Evolutionary conservation across 768 basidiomycete species (phyloP).

Genomic region (Rhodotorula babjevae): DNA sequence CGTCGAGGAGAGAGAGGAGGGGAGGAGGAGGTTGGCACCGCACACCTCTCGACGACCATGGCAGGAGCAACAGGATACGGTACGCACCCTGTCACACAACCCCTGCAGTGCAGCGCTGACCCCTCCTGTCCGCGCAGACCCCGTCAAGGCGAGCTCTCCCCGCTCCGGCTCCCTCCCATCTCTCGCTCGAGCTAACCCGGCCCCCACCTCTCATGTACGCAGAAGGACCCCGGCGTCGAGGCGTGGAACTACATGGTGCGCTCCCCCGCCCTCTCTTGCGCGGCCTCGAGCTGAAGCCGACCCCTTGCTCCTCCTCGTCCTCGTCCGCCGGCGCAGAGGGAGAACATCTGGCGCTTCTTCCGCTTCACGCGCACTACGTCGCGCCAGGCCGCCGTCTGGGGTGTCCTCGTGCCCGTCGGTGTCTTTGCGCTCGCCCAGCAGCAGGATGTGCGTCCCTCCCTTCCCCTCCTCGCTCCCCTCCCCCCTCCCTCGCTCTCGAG

Average conservation of each 20-base stretch:
- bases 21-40: no score
- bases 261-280: neutral
- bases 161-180: neutral
- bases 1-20: neutral
- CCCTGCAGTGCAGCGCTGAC: neutral
- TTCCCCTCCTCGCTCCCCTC: no score
- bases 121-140: conserved; percentile 9
- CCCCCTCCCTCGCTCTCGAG: neutral
- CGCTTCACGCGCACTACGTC: conserved; percentile 46
- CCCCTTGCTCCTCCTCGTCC: no score
- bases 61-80: conserved; percentile 37
- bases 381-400: conserved; percentile 44
- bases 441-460: conserved; percentile 21
- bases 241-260: conserved; percentile 48
- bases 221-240: conserved; percentile 49
- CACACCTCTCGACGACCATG: conserved; percentile 9
- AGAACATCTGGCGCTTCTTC: conserved; percentile 49
- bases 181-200: neutral
- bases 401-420: conserved; percentile 44
- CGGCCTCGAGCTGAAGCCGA: neutral
- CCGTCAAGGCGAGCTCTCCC: conserved; percentile 29
- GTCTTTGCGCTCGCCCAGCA: conserved; percentile 38
- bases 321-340: conserved; percentile 39
- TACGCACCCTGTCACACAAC: neutral
- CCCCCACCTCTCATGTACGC: neutral